Evolutionary conservation across 2,329 filamentous ascomycete species (phyloP), one percentile per base, ranked within the genome.

Genomic region (Torrubiella hemipterigena): DNA sequence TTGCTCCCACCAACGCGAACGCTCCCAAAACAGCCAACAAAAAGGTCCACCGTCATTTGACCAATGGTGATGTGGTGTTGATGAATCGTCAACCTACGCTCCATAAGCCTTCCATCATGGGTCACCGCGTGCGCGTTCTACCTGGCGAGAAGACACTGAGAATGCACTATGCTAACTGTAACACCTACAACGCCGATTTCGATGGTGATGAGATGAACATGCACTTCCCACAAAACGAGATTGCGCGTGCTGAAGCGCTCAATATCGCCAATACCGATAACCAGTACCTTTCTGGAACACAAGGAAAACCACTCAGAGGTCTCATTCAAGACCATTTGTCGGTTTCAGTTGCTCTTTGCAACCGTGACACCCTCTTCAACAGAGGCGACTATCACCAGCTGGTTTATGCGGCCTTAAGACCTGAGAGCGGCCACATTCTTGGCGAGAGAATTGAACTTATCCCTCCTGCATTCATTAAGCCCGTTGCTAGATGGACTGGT

Each of bases 131-230:
- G 31, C 76, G 87, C 37, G 89, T 98, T 6, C 62, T 98, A 13
- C 83, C 85, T 1, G 87, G 86, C 21, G 93, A 98, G 55, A 93
- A 93, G 60, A 96, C 91, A 0, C 87, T 98, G 52, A 86, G 91
- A 42, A 96, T 98, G 89, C 91, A 98, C 63, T 98, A 98, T 59
- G 89, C 91, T 47, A 98, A 98, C 55, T 96, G 91, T 56, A 98
- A 98, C 50, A 95, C 91, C 1, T 98, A 98, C 67, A 98, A 98
- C 47, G 91, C 91, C 19, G 91, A 98, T 67, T 98, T 98, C 50
- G 93, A 98, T 49, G 91, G 91, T 55, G 91, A 98, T 52, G 91
- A 98, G 57, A 98, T 98, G 91, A 98, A 98, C 55, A 93, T 98
- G 87, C 91, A 98, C 58, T 96, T 98, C 49, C 91, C 91, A 2